Percentiles rank a stretch among this genome's conserved stretches.
Evolutionary conservation across 2,329 filamentous ascomycete genomes (phyloP).

Genomic region (Neophaeococcomyces mojaviensis): DNA sequence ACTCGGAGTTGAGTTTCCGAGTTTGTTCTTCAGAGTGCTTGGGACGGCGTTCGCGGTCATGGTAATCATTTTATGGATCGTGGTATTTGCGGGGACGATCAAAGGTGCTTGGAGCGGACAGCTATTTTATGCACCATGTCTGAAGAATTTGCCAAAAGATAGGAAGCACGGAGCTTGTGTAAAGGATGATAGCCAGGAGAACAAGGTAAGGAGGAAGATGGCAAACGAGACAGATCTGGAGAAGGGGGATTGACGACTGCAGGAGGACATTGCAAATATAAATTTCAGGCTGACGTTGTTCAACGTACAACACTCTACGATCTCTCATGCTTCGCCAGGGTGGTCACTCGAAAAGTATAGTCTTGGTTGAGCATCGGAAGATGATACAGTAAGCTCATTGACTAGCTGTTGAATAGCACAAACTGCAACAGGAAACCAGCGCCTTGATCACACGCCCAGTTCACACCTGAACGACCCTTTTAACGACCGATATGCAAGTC

Average conservation of each 20-base stretch:
- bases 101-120: slow-evolving; percentile 42
- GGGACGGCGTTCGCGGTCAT: slow-evolving; percentile 48
- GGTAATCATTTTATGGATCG: slow-evolving; percentile 50
- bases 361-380: no score
- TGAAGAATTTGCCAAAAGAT: slow-evolving; percentile 31
- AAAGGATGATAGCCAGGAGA: background rate
- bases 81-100: slow-evolving; percentile 45
- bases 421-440: no score
- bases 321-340: no score
- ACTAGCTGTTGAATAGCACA: no score
- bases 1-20: slow-evolving; percentile 45
- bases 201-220: background rate
- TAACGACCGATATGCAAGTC: no score
- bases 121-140: slow-evolving; percentile 49
- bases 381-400: no score
- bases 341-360: no score
- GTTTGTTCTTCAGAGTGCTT: slow-evolving; percentile 48
- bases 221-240: background rate
- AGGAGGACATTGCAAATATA: no score
- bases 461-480: no score
- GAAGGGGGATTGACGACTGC: background rate
- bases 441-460: no score
- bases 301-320: no score
- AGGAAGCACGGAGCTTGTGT: background rate
- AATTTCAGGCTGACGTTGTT: no score